Evolutionary conservation across 371 early-diverging fungal species (phyloP).

Genomic region (Haplosporangium sp.): DNA sequence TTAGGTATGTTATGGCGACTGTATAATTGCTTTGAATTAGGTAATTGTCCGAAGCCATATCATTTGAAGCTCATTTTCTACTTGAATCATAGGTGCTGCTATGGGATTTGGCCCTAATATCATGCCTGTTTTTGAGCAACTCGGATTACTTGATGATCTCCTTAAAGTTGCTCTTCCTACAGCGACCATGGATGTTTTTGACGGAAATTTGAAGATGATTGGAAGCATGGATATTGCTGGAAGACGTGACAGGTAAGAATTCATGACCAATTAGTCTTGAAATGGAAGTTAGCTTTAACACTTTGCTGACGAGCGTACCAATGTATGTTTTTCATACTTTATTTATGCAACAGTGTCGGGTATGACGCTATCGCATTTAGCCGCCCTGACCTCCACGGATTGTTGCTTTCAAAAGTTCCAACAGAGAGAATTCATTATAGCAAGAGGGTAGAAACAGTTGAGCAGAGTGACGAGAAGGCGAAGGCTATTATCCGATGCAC

Average conservation of each 20-base stretch:
- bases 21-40: background rate
- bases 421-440: slow-evolving; percentile 19
- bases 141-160: slow-evolving; percentile 13
- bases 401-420: slow-evolving; percentile 27
- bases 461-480: slow-evolving; percentile 15
- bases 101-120: slow-evolving; percentile 24
- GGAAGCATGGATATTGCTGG: slow-evolving; percentile 11
- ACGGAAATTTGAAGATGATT: slow-evolving; percentile 6
- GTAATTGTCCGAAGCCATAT: background rate
- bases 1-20: slow-evolving; percentile 9
- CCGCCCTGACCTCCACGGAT: slow-evolving; percentile 20
- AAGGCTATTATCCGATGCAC: slow-evolving; percentile 22
- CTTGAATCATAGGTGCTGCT: slow-evolving; percentile 12
- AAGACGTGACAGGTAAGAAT: background rate
- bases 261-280: background rate
- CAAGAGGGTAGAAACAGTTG: slow-evolving; percentile 23
- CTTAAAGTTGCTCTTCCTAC: slow-evolving; percentile 1
- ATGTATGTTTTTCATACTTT: no score
- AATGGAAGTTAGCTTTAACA: background rate
- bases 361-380: slow-evolving; percentile 25
- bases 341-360: slow-evolving; percentile 12
- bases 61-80: background rate
- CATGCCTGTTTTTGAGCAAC: slow-evolving; percentile 18
- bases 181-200: background rate
- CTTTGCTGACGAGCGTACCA: no score